phyloP scores from a whole-genome alignment of 2,329 filamentous ascomycete species.

The Macrophomina pseudophaseolina region DNA sequence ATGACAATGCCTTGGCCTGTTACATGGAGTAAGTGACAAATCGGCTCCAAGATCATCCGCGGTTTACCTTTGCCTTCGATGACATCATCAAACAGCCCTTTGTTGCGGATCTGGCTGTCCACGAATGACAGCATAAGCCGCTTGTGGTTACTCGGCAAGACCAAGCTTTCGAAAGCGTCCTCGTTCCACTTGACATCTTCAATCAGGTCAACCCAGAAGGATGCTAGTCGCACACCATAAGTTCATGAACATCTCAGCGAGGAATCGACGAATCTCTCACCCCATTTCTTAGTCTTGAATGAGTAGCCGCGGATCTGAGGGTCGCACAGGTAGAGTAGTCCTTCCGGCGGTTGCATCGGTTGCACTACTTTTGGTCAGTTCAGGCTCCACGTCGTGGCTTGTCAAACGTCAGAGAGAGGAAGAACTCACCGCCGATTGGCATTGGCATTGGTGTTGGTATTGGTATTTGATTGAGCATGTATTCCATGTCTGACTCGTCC shows the following conservation, averaged over 20 bases:
- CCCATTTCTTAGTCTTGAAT: constrained; percentile 41
- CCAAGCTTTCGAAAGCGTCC: constrained; percentile 37
- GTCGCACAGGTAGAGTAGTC: constrained; percentile 34
- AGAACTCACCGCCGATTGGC: too few species aligned
- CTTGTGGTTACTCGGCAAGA: constrained; percentile 37
- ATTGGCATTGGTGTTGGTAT: too few species aligned
- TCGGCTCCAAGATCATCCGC: not conserved
- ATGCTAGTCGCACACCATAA: not conserved
- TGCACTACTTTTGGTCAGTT: not conserved
- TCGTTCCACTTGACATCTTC: constrained; percentile 38
- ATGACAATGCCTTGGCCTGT: constrained; percentile 22
- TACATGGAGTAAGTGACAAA: too few species aligned
- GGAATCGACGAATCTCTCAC: constrained; percentile 28
- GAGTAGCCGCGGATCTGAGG: constrained; percentile 39
- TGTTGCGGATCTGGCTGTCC: constrained; percentile 32
- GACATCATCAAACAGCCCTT: constrained; percentile 36
- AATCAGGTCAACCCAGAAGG: constrained; percentile 32
- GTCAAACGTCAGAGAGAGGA: too few species aligned
- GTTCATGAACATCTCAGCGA: not conserved
- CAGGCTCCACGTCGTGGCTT: too few species aligned
- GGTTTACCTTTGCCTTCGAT: constrained; percentile 38
- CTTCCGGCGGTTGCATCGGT: constrained; percentile 28
- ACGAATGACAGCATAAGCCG: constrained; percentile 37
- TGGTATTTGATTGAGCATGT: too few species aligned
- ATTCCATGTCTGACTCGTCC: too few species aligned